These are phyloP conservation scores for Dioscorea zingiberensis DNA, from an alignment of 106 monocot species.

Conservation along the genomic window DNA sequence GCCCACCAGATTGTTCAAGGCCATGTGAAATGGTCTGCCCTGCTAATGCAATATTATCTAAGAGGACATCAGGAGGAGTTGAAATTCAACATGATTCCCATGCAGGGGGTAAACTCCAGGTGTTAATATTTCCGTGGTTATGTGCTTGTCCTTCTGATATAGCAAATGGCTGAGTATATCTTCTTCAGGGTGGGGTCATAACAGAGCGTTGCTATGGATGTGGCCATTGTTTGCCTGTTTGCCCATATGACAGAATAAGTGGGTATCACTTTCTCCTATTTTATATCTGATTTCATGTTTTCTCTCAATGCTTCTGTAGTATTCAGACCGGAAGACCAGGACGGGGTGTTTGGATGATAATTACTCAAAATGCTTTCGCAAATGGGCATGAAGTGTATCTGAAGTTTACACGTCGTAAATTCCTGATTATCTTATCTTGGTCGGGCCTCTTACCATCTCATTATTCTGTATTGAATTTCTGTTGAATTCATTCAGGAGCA, in stretches of 20 bases:
- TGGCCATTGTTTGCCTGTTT: slow-evolving; percentile 82
- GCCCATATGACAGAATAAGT: slow-evolving; percentile 98
- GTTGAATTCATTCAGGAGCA: slow-evolving; percentile 40
- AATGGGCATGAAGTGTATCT: background rate
- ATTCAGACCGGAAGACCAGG: background rate
- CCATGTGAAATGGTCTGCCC: slow-evolving; percentile 91
- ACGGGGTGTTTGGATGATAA: background rate
- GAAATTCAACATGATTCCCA: background rate
- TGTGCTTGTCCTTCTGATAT: background rate
- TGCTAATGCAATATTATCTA: slow-evolving; percentile 71
- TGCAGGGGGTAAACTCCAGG: slow-evolving; percentile 41
- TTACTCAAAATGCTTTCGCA: background rate
- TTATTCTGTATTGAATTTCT: background rate
- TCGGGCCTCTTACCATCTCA: background rate
- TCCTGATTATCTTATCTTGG: too few relatives aligned
- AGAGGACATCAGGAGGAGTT: slow-evolving; percentile 10
- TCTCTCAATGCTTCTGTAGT: background rate
- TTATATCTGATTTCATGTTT: background rate
- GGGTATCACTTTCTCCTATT: slow-evolving; percentile 3
- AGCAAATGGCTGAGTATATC: background rate
- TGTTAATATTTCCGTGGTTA: slow-evolving; percentile 11
- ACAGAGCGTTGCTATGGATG: slow-evolving; percentile 95
- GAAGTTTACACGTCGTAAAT: too few relatives aligned
- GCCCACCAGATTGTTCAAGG: slow-evolving; percentile 71
- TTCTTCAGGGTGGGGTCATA: slow-evolving; percentile 70